Evolutionary conservation across 148 eudicot genomes (phyloP).

Genomic region (Fallopia convolvulus): DNA sequence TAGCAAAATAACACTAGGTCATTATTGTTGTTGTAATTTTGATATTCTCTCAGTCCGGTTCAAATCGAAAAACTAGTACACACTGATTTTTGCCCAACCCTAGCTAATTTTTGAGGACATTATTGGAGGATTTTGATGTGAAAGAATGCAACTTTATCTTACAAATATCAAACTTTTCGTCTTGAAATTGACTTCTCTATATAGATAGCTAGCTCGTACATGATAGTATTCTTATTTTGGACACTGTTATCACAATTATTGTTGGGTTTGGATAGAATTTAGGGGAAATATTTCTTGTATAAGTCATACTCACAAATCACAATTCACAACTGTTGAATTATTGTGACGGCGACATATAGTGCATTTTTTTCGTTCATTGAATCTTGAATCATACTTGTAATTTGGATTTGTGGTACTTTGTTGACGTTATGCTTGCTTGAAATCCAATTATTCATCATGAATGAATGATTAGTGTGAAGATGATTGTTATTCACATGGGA

Average conservation of each 20-base stretch:
- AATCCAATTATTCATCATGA: neutral
- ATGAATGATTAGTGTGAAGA: neutral
- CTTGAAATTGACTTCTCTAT: neutral
- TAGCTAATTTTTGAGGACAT: neutral
- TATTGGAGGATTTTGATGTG: neutral
- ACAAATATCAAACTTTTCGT: neutral
- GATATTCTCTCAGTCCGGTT: no score
- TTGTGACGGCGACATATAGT: neutral
- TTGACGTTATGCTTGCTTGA: neutral
- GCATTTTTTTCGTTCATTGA: neutral
- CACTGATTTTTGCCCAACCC: no score
- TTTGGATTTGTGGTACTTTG: neutral
- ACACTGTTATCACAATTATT: constrained; percentile 3
- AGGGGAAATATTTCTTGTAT: neutral
- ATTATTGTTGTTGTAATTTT: no score
- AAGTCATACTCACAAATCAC: neutral
- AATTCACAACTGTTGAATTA: neutral
- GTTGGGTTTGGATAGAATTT: neutral
- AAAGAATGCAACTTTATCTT: neutral
- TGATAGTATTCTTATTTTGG: neutral
- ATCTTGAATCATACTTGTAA: neutral
- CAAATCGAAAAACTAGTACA: no score
- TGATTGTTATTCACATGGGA: no score
- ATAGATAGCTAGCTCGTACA: neutral
- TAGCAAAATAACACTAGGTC: no score